phyloP scores from a whole-genome alignment of 1,284 basidiomycete genomes.

The Melanopsichium pennsylvanicum region DNA sequence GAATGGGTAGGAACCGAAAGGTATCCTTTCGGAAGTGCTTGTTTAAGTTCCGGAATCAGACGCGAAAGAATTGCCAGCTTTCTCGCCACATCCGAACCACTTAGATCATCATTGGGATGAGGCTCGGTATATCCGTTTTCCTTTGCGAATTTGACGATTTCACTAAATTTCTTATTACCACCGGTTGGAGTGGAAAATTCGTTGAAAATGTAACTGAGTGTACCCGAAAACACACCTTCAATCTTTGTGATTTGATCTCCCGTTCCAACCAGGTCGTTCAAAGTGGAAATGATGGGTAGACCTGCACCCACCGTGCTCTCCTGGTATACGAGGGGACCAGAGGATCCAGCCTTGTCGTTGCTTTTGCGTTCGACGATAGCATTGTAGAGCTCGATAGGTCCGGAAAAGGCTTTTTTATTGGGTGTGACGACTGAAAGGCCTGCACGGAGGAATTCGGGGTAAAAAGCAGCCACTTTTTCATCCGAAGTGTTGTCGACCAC shows the following conservation, averaged over 20 bases:
- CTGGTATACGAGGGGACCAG: conserved; percentile 77
- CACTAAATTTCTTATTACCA: conserved; percentile 75
- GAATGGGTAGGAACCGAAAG: conserved; percentile 82
- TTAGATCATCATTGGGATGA: conserved; percentile 93
- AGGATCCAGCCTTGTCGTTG: conserved; percentile 31
- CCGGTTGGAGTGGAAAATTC: conserved; percentile 73
- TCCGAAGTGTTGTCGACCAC: conserved; percentile 94
- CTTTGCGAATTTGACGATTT: conserved; percentile 86
- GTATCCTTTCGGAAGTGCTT: conserved; percentile 74
- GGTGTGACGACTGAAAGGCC: conserved; percentile 92
- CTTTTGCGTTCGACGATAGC: conserved; percentile 69
- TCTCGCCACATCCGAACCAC: conserved; percentile 93
- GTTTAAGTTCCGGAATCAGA: conserved; percentile 52
- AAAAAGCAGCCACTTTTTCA: conserved; percentile 80
- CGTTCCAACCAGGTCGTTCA: conserved; percentile 88
- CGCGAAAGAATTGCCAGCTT: conserved; percentile 95
- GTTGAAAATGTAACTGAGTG: conserved; percentile 99
- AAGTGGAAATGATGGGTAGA: conserved; percentile 86
- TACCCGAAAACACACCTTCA: conserved; percentile 85
- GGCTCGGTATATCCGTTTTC: conserved; percentile 97
- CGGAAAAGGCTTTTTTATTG: conserved; percentile 96
- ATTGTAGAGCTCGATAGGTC: conserved; percentile 76
- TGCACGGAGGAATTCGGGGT: conserved; percentile 80
- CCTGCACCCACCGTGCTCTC: conserved; percentile 97
- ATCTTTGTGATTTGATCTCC: conserved; percentile 79